Evolutionary conservation across 2,329 filamentous ascomycete genomes (phyloP), one percentile per base, ranked within the genome.

Genomic region (Phoma herbarum): DNA sequence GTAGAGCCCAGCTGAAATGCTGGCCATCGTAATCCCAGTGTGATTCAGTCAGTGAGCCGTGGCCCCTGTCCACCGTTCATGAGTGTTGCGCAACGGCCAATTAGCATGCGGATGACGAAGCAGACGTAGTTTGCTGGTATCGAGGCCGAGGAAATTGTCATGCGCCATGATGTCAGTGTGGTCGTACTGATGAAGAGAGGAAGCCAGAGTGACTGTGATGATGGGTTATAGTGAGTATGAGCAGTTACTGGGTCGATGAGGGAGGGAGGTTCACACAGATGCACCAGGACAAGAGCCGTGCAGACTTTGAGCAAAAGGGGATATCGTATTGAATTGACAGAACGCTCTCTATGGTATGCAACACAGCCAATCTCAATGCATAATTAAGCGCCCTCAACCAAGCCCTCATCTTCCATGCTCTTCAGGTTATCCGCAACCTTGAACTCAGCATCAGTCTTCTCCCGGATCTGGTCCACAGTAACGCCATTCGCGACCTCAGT

Each of bases 371-470:
- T 11, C 26, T 28, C 26, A 8, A n/a, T n/a, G n/a, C n/a, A n/a
- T n/a, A n/a, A 35, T 1, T 31, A 51, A 11, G 50, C 50, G 11
- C 56, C 56, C 46, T 59, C 56, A 26, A 59, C 45, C 45, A 26
- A 9, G 7, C 33, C 45, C 3, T 49, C 56, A 12, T 54, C 57
- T 57, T 76, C 72, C 91, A 95, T 95, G n/a, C 87, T 85, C 84
- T 91, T 91, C 65, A 96, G 76, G 66, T 92, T 85, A 41, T 91
- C 86, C 1, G 90, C 86, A 41, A 96, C 90, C 64, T 82, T 85
- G 82, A 96, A 96, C 1, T 89, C 87, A 26, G 93, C 92, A 72
- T 91, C 92, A 0, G 93, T 96, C 86, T 96, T 96, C 74, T 83
- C 84, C 84, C 87, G 89, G 68, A 96, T 86, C 81, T 96, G 92